Evolutionary conservation across 2,329 filamentous ascomycete species (phyloP).

Genomic region (Penicillium expansum): DNA sequence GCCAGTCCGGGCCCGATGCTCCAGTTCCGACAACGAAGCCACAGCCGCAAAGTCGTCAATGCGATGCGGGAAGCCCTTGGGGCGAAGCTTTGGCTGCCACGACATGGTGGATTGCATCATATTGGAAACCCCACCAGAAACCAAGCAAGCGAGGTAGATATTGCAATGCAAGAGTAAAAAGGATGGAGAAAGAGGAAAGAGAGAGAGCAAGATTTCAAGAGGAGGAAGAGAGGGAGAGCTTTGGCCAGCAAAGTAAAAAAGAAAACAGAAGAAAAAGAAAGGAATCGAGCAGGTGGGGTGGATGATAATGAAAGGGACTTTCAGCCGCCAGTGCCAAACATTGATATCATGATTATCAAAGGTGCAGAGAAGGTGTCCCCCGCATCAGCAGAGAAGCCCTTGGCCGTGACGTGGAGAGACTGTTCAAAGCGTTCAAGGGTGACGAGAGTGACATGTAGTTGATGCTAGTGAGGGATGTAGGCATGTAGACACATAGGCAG

Average conservation of each 20-base stretch:
- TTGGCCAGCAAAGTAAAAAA: conserved; percentile 6
- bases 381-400: conserved; percentile 25
- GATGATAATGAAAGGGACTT: conserved; percentile 13
- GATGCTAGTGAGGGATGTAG: not conserved
- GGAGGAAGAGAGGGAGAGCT: conserved; percentile 2
- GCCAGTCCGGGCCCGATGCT: conserved; percentile 26
- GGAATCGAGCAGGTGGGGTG: conserved; percentile 21
- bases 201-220: not conserved
- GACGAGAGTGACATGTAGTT: not conserved
- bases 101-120: conserved; percentile 36
- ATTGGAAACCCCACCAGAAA: not conserved
- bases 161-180: not conserved
- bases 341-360: conserved; percentile 22
- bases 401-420: conserved; percentile 32
- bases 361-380: conserved; percentile 14
- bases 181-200: conserved; percentile 3
- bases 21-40: conserved; percentile 32
- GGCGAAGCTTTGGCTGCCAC: conserved; percentile 39
- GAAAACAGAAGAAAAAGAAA: conserved; percentile 3
- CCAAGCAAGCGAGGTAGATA: conserved; percentile 2
- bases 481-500: not conserved
- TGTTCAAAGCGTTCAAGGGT: conserved; percentile 15
- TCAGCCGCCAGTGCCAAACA: conserved; percentile 2
- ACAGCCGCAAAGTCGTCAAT: conserved; percentile 35
- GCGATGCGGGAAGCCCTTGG: conserved; percentile 39